Conservation (phyloP, 1,284 basidiomycete species). For the Amylostereum chailletii region DNA sequence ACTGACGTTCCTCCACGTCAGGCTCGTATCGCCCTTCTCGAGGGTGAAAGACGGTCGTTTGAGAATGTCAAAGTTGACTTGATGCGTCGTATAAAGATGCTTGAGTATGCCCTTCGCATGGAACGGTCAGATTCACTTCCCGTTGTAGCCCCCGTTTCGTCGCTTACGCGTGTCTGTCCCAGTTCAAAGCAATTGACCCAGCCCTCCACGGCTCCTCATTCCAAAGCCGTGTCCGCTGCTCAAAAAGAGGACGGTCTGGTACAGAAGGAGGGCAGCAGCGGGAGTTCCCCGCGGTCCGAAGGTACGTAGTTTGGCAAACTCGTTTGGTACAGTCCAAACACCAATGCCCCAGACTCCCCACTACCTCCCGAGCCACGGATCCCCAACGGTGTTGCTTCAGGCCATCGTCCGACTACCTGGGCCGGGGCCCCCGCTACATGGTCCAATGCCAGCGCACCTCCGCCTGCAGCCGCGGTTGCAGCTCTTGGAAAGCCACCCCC, state of each 20-base stretch:
- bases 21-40: constrained; percentile 95
- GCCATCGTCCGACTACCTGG: constrained; percentile 48
- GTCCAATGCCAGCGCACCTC: constrained; percentile 26
- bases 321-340: background rate
- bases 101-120: constrained; percentile 91
- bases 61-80: constrained; percentile 97
- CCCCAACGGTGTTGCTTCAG: constrained; percentile 44
- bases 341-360: constrained; percentile 49
- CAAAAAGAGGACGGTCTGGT: constrained; percentile 63
- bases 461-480: constrained; percentile 32
- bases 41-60: constrained; percentile 92
- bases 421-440: constrained; percentile 24
- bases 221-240: constrained; percentile 43
- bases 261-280: constrained; percentile 68
- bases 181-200: constrained; percentile 78
- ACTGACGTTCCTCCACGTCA: constrained; percentile 29
- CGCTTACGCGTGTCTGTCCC: constrained; percentile 6
- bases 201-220: constrained; percentile 31
- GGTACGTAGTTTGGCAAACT: constrained; percentile 31
- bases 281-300: constrained; percentile 75
- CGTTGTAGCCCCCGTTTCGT: background rate
- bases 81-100: constrained; percentile 96
- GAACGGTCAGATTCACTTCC: constrained; percentile 61
- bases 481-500: constrained; percentile 62
- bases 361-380: constrained; percentile 57